phyloP scores from a whole-genome alignment of 495 filamentous ascomycete species.

The Aspergillus avenaceus region DNA sequence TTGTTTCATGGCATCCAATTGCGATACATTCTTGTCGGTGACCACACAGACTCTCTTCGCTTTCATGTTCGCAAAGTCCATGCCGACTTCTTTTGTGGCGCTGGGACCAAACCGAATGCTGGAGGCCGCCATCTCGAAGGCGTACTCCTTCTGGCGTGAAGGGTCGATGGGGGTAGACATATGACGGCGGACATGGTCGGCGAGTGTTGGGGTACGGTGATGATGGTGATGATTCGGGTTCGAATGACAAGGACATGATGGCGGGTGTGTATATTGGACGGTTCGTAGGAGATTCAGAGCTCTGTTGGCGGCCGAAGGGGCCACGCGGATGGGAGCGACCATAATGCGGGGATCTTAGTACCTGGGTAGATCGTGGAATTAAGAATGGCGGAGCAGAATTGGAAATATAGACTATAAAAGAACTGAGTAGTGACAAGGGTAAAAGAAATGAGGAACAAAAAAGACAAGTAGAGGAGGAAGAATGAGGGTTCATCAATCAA shows the following conservation, averaged over 20 bases:
- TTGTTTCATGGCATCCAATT: slow-evolving; percentile 80
- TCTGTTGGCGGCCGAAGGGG: slow-evolving; percentile 64
- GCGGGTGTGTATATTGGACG: slow-evolving; percentile 85
- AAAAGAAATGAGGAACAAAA: not conserved
- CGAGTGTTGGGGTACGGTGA: slow-evolving; percentile 44
- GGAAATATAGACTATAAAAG: not conserved
- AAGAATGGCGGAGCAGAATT: not conserved
- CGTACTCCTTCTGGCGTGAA: slow-evolving; percentile 84
- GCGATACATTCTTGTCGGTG: slow-evolving; percentile 74
- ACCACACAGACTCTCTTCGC: slow-evolving; percentile 84
- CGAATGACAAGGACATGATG: slow-evolving; percentile 86
- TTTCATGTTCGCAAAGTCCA: slow-evolving; percentile 93
- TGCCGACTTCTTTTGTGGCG: slow-evolving; percentile 94
- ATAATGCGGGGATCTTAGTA: slow-evolving; percentile 13
- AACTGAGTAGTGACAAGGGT: not conserved
- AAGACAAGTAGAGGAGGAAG: not conserved
- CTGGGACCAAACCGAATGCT: slow-evolving; percentile 92
- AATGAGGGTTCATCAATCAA: too few species aligned
- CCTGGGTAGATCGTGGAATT: not conserved
- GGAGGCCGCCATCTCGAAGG: slow-evolving; percentile 95
- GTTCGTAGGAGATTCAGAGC: slow-evolving; percentile 83
- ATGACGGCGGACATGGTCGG: slow-evolving; percentile 54
- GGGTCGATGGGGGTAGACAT: slow-evolving; percentile 71
- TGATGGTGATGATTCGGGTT: slow-evolving; percentile 74
- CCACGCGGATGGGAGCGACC: slow-evolving; percentile 55